phyloP scores from a whole-genome alignment of 2,329 filamentous ascomycete genomes.

The Xylaria polymorpha region DNA sequence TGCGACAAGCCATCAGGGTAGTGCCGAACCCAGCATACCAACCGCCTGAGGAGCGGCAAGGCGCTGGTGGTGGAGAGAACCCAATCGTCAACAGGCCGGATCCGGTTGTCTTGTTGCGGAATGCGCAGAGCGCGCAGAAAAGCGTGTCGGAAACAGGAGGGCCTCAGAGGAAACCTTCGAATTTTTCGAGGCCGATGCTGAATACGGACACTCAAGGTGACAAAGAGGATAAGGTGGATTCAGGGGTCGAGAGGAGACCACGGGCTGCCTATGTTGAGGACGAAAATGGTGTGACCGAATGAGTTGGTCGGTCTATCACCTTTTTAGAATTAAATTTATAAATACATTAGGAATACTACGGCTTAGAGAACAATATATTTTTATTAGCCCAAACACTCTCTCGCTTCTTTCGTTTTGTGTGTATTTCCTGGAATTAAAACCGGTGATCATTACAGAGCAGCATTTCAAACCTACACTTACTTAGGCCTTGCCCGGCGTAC shows the following conservation, averaged over 20 bases:
- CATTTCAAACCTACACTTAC: no score
- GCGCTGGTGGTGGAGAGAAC: constrained; percentile 3
- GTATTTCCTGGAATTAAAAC: no score
- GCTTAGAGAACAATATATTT: neutral
- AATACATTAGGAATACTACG: constrained; percentile 13
- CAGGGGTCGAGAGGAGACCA: constrained; percentile 35
- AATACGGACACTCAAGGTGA: neutral
- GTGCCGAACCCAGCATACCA: constrained; percentile 44
- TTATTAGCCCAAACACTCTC: no score
- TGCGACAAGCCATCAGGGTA: constrained; percentile 44
- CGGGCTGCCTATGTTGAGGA: constrained; percentile 31
- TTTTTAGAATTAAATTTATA: neutral
- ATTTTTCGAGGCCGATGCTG: constrained; percentile 45
- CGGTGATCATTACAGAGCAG: no score
- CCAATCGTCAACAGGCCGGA: constrained; percentile 32
- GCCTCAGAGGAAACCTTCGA: constrained; percentile 41
- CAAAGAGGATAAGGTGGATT: constrained; percentile 27
- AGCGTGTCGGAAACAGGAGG: neutral
- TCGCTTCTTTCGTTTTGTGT: no score
- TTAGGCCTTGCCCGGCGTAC: no score
- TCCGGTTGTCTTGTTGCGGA: constrained; percentile 35
- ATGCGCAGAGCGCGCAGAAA: constrained; percentile 33
- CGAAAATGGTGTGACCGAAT: neutral
- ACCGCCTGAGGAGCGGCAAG: constrained; percentile 13
- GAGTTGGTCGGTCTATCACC: neutral